Evolutionary conservation across 345 rosid species (phyloP), one percentile per base, ranked within the genome.

Genomic region (Linum tenue): DNA sequence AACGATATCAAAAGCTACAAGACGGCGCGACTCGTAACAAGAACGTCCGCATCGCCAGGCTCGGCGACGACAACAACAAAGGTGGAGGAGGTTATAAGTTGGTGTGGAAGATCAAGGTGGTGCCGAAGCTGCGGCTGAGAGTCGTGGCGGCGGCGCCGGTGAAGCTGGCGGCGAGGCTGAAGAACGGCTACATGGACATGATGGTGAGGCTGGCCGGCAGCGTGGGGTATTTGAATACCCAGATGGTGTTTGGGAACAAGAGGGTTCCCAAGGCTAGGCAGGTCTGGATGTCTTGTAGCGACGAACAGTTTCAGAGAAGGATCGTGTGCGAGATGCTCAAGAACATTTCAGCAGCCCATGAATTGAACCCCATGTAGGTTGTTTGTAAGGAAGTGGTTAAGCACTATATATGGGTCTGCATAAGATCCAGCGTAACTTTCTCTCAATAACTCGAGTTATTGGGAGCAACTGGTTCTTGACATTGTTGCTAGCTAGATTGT

Each of bases 251-350:
- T 15, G 82, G 72, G 38, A 62, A 39, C 11, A 76, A 58, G 55
- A 60, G 81, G 50, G 48, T 78, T 16, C 78, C 82, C 0, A 76
- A 66, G 44, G 73, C 73, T 5, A 68, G 74, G 31, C 58, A 65
- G 39, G 16, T 59, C 2, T 5, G 5, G 56, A 37, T 8, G 64
- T 6, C 12, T 61, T 51, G 66, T 58, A 62, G 81, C 15, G 42
- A 10, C 3, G 63, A 66, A 3, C 81, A 70, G 51, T 67, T 81
- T 48, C 79, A 81, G 65, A 37, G 51, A 2, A 69, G 85, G 62
- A 16, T 81, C 40, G 60, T 76, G 48, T 72, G 62, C 55, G 85
- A 81, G 74, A 76, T 81, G 67, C 78, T 63, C 39, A 78, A 65
- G 64, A 50, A 72, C 58, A 58, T 81, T 8, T 10, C 60, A 2